Base-by-base conservation (phyloP, 345 rosid species). In the Dovyalis caffra region DNA sequence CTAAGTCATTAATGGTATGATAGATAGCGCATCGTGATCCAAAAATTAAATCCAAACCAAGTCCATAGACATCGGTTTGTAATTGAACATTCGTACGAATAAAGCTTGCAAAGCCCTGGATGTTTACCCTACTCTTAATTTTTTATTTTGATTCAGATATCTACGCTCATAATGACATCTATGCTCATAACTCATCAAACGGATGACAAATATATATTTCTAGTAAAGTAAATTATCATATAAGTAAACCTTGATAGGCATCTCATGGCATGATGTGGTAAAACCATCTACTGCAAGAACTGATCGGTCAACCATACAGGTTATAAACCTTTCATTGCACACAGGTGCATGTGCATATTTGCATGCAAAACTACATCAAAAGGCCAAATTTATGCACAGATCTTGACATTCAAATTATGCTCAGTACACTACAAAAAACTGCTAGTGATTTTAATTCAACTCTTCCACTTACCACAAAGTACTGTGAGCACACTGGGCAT, bases 401-500 rank as follows among this genome's bases (percentile, higher is more conserved):
- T 45, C 25, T 62, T 25, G 8, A 25, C 20, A 68, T 33, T 47
- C 25, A 76, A 56, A 56, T 23, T 23, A 23, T 5, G 61, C 61
- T 56, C 11, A 23, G 28, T 23, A 8, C 70, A 63, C 37, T 18
- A 9, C 28, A 58, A 5, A 45, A 40, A 66, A 47, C 12, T 60
- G 40, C 31, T 43, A 49, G 66, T 8, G 16, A 62, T 72, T 37
- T 68, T 72, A 76, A 28, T n/a, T 8, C 10, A 20, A 53, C 32
- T 20, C 43, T 26, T 76, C 67, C 28, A 78, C 90, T 87, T 80
- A 95, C 98, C 90, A 85, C 88, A 79, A 95, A 95, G 83, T 88
- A 83, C 80, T 95, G 99, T 7, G 91, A 43, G 80, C 98, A 93
- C 66, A 91, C 97, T 2, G 94, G 92, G 77, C 99, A 95, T 72